Evolutionary conservation across 352 stramenopile genomes (phyloP).

Genomic region (Elongisporangium anandrum): DNA sequence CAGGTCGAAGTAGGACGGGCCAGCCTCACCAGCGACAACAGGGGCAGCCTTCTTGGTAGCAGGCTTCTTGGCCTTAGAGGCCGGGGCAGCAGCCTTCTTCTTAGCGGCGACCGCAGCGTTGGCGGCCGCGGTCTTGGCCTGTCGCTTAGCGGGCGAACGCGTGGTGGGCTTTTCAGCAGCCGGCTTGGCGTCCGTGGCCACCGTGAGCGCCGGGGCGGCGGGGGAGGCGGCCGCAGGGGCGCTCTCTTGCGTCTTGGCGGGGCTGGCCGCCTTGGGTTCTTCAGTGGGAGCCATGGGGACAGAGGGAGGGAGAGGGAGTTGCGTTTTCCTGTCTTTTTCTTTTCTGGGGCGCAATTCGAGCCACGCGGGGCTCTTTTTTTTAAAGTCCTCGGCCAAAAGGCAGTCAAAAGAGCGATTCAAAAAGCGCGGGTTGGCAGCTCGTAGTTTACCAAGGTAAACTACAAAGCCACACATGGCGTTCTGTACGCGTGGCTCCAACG

Average conservation of each 20-base stretch:
- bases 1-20: conserved; percentile 84
- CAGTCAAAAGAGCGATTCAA: conserved; percentile 1
- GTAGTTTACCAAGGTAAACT: neutral
- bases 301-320: conserved; percentile 2
- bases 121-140: conserved; percentile 57
- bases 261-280: conserved; percentile 49
- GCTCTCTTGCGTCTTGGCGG: conserved; percentile 18
- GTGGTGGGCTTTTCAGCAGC: conserved; percentile 23
- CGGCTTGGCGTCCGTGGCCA: conserved; percentile 11
- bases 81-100: conserved; percentile 27
- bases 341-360: conserved; percentile 1
- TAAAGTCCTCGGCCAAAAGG: neutral
- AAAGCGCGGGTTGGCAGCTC: neutral
- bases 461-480: neutral
- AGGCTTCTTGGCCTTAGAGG: conserved; percentile 9
- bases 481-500: neutral
- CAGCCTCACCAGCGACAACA: conserved; percentile 31
- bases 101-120: conserved; percentile 22
- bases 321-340: conserved; percentile 9
- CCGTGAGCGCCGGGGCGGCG: conserved; percentile 10
- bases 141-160: conserved; percentile 43
- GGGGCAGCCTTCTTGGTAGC: conserved; percentile 29
- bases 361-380: neutral
- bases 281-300: conserved; percentile 30
- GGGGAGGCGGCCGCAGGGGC: conserved; percentile 17